Evolutionary conservation across 805 yeast species (phyloP).

Genomic region (Wickerhamiella cacticola): DNA sequence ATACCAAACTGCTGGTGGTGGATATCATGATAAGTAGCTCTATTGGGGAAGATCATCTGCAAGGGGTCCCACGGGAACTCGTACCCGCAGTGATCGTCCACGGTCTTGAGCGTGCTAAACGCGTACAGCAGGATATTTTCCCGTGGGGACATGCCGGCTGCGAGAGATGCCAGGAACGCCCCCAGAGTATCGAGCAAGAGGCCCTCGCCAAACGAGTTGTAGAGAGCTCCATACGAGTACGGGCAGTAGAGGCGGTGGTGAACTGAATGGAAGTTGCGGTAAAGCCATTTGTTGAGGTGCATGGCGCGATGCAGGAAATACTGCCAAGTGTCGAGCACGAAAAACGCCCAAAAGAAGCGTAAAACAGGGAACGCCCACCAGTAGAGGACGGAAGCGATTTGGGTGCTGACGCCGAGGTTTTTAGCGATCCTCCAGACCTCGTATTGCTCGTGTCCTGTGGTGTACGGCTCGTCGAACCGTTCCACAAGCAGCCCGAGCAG

Average conservation of each 20-base stretch:
- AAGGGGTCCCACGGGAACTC: conserved; percentile 83
- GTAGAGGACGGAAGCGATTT: conserved; percentile 41
- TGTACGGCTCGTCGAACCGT: conserved; percentile 39
- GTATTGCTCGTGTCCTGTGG: conserved; percentile 40
- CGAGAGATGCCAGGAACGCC: conserved; percentile 66
- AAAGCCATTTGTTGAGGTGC: conserved; percentile 71
- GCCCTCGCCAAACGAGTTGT: conserved; percentile 91
- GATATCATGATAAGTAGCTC: conserved; percentile 90
- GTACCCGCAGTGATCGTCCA: conserved; percentile 98
- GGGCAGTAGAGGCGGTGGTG: conserved; percentile 94
- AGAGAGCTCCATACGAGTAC: conserved; percentile 91
- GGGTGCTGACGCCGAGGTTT: conserved; percentile 25
- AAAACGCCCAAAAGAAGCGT: conserved; percentile 51
- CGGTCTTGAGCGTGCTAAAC: conserved; percentile 89
- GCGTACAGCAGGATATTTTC: conserved; percentile 66
- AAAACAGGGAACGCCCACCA: conserved; percentile 49
- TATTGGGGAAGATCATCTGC: conserved; percentile 85
- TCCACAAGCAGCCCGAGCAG: conserved; percentile 49
- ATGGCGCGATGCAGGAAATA: conserved; percentile 76
- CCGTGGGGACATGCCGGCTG: conserved; percentile 56
- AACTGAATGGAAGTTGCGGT: conserved; percentile 77
- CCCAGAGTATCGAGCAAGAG: conserved; percentile 84
- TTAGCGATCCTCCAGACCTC: conserved; percentile 37
- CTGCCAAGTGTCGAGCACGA: conserved; percentile 90
- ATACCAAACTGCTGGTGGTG: conserved; percentile 96